phyloP scores from a whole-genome alignment of 2,329 filamentous ascomycete species.

The Ceratocystis eucalypticola region DNA sequence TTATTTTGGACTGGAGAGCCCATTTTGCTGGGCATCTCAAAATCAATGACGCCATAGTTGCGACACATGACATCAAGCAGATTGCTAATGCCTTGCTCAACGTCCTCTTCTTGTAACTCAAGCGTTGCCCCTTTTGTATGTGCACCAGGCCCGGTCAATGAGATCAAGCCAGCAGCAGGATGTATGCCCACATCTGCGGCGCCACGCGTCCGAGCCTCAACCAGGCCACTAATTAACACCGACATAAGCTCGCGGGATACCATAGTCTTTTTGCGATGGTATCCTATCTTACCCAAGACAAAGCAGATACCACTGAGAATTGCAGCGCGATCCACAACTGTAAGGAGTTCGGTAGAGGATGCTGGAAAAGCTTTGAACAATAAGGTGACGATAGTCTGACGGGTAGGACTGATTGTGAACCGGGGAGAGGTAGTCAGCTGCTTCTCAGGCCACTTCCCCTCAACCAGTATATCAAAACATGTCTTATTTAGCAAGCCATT shows the following conservation, averaged over 20 bases:
- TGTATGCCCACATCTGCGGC: slow-evolving; percentile 95
- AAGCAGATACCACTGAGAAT: slow-evolving; percentile 76
- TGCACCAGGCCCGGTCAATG: slow-evolving; percentile 47
- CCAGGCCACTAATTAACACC: slow-evolving; percentile 67
- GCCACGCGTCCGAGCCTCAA: slow-evolving; percentile 81
- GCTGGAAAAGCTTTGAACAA: slow-evolving; percentile 60
- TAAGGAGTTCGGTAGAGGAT: slow-evolving; percentile 51
- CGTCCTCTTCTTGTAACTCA: slow-evolving; percentile 49
- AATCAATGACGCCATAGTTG: slow-evolving; percentile 50
- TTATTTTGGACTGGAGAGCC: slow-evolving; percentile 23
- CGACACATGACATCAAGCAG: slow-evolving; percentile 48
- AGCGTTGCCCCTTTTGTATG: slow-evolving; percentile 32
- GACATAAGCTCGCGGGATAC: slow-evolving; percentile 75
- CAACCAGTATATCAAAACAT: slow-evolving; percentile 51
- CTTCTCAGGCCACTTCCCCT: slow-evolving; percentile 43
- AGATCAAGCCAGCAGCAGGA: slow-evolving; percentile 73
- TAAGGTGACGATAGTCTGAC: slow-evolving; percentile 50
- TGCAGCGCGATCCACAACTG: slow-evolving; percentile 60
- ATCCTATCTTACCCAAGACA: slow-evolving; percentile 66
- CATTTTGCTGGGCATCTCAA: slow-evolving; percentile 27
- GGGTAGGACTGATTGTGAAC: slow-evolving; percentile 41
- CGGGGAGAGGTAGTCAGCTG: slow-evolving; percentile 39
- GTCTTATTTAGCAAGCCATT: slow-evolving; percentile 48
- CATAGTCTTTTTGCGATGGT: slow-evolving; percentile 82
- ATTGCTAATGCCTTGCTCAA: slow-evolving; percentile 51